A percentile compares a stretch with the other conserved stretches of the same genome.
phyloP scores from a whole-genome alignment of 345 rosid genomes.

The Iberis pinnata region DNA sequence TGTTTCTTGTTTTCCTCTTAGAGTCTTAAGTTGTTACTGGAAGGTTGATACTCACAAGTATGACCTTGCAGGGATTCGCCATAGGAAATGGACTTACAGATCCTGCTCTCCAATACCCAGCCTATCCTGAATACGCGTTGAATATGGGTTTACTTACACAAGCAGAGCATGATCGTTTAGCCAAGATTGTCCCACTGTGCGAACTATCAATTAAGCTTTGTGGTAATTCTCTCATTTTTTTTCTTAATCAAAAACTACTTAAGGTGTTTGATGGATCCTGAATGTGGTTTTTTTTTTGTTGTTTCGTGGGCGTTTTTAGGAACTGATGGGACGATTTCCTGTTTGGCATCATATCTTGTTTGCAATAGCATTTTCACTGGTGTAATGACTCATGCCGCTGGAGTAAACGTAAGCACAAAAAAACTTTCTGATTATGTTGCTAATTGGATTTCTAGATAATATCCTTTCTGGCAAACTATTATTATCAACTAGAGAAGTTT shows the following conservation, averaged over 20 bases:
- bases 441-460: no score
- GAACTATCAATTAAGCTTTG: conserved; percentile 86
- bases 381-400: conserved; percentile 55
- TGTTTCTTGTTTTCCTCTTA: neutral
- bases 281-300: neutral
- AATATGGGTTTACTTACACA: conserved; percentile 68
- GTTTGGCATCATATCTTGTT: conserved; percentile 89
- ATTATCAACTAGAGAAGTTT: no score
- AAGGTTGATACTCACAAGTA: conserved; percentile 17
- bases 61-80: conserved; percentile 74
- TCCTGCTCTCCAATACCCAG: conserved; percentile 86
- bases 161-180: conserved; percentile 49
- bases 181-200: conserved; percentile 79
- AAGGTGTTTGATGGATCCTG: conserved; percentile 6
- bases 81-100: conserved; percentile 98
- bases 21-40: conserved; percentile 5
- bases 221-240: conserved; percentile 41
- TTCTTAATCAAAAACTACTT: conserved; percentile 8
- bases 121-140: conserved; percentile 94
- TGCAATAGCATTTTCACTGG: conserved; percentile 77
- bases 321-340: conserved; percentile 85
- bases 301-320: conserved; percentile 43
- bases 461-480: no score
- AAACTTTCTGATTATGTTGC: no score
- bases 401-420: conserved; percentile 57